Conservation (phyloP, 140 eudicot species). For the Bidens hawaiensis region DNA sequence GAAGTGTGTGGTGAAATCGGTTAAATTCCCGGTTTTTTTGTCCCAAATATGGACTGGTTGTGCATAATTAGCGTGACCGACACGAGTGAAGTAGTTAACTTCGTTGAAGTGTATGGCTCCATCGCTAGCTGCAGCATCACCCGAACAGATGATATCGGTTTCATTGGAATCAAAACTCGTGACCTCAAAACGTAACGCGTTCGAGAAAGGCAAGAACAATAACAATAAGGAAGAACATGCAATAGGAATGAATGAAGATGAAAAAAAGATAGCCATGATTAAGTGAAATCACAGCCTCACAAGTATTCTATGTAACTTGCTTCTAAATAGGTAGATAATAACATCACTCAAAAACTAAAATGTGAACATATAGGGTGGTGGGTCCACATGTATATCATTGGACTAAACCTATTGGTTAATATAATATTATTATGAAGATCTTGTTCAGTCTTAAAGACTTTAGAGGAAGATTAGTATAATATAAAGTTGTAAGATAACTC, state of each 20-base stretch:
- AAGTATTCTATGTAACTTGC: background rate
- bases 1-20: slow-evolving; percentile 49
- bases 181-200: slow-evolving; percentile 27
- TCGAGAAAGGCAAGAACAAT: slow-evolving; percentile 12
- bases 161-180: slow-evolving; percentile 4
- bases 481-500: background rate
- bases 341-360: background rate
- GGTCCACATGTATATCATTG: background rate
- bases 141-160: slow-evolving; percentile 20
- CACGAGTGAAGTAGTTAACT: slow-evolving; percentile 5
- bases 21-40: slow-evolving; percentile 17
- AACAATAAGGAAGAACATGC: background rate
- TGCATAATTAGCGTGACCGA: slow-evolving; percentile 37
- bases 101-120: slow-evolving; percentile 25
- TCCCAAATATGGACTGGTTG: slow-evolving; percentile 45
- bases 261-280: slow-evolving; percentile 7
- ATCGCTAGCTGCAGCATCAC: slow-evolving; percentile 33
- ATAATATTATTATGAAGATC: background rate
- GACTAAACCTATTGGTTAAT: background rate
- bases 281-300: background rate
- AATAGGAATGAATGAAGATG: background rate
- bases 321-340: background rate
- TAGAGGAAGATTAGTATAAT: background rate
- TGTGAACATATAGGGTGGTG: too few species aligned
- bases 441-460: background rate